Base-by-base conservation (phyloP, 2,329 filamentous ascomycete species). In the Monascus ruber region DNA sequence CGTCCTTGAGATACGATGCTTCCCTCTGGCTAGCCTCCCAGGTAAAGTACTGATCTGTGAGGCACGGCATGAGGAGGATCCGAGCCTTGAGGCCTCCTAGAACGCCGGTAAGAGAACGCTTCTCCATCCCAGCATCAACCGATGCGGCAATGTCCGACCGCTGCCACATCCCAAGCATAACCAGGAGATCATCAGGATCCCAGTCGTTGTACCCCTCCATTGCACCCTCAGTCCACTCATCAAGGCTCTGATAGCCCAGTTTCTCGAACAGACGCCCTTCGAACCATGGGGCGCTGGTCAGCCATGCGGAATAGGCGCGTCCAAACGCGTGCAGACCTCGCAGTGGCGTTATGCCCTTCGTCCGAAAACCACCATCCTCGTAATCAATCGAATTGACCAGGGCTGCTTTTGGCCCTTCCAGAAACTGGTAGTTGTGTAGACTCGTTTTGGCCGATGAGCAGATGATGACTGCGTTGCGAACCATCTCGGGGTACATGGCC, bases 261-360 rank as follows among this genome's bases (percentile, higher is more conserved):
- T 51, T 48, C 37, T 56, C 51, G 47, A 64, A 72, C n/a, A 59
- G 39, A 26, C 60, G 51, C 38, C 66, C 41, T 4, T 67, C 56
- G 38, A 69, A 72, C 69, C 67, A 72, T 28, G 63, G 57, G 0
- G 63, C 51, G 39, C 66, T 69, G 0, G 66, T 68, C 39, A 70
- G 38, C 68, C 68, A 71, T 0, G 67, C 66, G 1, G 62, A 66
- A 44, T 71, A 71, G 0, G 66, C 65, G 32, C 64, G 56, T 3
- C 64, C 66, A 44, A 71, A 72, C 4, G 65, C 68, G 17, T 54
- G 47, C 8, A 72, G 46, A 0, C 66, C 69, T n/a, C 55, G 43
- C 3, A 47, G 47, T 3, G 58, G 52, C n/a, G 50, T 45, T 1
- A 54, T 42, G 24, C 47, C 56, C 31, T 52, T 51, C 4, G 48